Base-by-base conservation (phyloP, 2,329 filamentous ascomycete genomes). In the Thelonectria olida region DNA sequence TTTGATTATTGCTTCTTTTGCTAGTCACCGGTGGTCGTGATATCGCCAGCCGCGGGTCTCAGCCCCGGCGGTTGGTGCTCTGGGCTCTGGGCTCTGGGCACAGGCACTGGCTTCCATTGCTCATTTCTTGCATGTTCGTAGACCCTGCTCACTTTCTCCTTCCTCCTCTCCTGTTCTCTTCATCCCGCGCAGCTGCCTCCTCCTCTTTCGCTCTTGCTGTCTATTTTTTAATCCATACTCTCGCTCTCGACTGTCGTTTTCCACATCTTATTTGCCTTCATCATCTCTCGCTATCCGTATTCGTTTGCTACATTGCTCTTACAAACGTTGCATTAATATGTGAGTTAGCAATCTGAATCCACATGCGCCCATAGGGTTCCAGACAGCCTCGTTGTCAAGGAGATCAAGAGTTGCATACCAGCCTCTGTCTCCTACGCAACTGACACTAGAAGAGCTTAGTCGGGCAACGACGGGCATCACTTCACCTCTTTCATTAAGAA, bases 31-130 rank as follows among this genome's bases (percentile, higher is more conserved):
- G 56, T 66, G 54, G 64, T 64, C 61, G 49, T 71, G 68, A 71
- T 71, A 71, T 68, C 59, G 62, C 64, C 65, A 71, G 65, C 58
- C 65, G 62, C 67, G 67, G 68, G 67, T 70, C 68, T 71, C 59
- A 67, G 65, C 61, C 61, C 58, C 47, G 47, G 42, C 20, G 41
- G 50, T 39, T 48, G 57, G 57, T 51, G 23, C 58, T 54, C 63
- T 44, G 61, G 49, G 15, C 61, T 34, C 25, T 31, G 31, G 12
- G 12, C 12, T 34, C 31, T 34, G 31, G 12, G 25, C 25, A 6
- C 28, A 15, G 31, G 31, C 31, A 13, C 31, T 34, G 31, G 31
- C 31, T 34, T 44, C 20, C 39, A 50, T 62, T 34, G 31, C 31
- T 34, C 31, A 34, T 34, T 34, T 34, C 31, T 34, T 34, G 31